phyloP scores from a whole-genome alignment of 2,329 filamentous ascomycete genomes.

The Myotisia sp. region DNA sequence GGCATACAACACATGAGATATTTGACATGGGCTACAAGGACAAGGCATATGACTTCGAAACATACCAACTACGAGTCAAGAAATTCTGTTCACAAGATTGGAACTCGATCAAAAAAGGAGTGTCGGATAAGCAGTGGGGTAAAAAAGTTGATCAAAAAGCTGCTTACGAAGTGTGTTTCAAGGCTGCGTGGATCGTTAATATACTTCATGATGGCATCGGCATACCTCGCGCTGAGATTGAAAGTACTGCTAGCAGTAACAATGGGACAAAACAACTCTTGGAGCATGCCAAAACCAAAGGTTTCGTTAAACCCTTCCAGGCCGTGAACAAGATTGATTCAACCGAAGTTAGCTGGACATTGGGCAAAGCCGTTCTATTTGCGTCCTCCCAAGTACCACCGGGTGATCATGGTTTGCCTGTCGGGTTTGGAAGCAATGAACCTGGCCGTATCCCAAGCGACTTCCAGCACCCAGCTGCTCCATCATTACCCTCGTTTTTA shows the following conservation, averaged over 20 bases:
- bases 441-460: conserved; percentile 50
- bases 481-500: conserved; percentile 21
- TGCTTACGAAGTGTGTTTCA: conserved; percentile 86
- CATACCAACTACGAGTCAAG: conserved; percentile 72
- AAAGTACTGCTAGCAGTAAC: conserved; percentile 42
- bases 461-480: conserved; percentile 53
- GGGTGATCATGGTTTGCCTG: conserved; percentile 49
- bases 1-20: conserved; percentile 94
- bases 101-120: conserved; percentile 54
- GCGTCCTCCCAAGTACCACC: conserved; percentile 76
- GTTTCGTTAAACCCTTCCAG: conserved; percentile 73
- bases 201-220: conserved; percentile 93
- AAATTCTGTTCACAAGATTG: conserved; percentile 78
- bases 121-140: conserved; percentile 54
- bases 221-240: conserved; percentile 69
- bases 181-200: conserved; percentile 95
- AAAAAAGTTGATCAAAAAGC: conserved; percentile 59
- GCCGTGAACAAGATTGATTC: conserved; percentile 84
- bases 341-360: conserved; percentile 89
- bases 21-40: conserved; percentile 64
- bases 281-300: conserved; percentile 51
- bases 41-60: conserved; percentile 75
- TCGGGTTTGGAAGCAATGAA: conserved; percentile 86
- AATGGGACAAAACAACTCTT: conserved; percentile 62
- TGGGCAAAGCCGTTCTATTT: conserved; percentile 93